phyloP scores from a whole-genome alignment of 352 stramenopile species.

The Phytophthora palmivora region DNA sequence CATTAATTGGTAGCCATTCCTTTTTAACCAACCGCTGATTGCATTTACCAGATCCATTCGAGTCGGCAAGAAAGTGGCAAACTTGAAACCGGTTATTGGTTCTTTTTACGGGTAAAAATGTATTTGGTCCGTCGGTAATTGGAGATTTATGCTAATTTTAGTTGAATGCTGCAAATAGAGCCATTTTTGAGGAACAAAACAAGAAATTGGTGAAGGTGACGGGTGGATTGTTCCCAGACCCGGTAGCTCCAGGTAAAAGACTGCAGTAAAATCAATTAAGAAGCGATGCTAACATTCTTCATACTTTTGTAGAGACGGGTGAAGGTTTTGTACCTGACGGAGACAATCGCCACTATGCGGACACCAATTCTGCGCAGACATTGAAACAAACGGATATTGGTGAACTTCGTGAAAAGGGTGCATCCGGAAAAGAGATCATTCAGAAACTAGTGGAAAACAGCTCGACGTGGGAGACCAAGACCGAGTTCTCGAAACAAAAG shows the following conservation, averaged over 20 bases:
- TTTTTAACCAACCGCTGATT: background rate
- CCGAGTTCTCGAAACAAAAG: conserved; percentile 96
- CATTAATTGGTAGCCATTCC: background rate
- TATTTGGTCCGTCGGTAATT: too few species aligned
- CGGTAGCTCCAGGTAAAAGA: conserved; percentile 72
- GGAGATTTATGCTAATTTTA: background rate
- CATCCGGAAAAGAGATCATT: conserved; percentile 89
- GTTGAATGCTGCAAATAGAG: conserved; percentile 30
- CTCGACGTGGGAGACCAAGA: conserved; percentile 95
- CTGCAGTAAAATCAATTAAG: background rate
- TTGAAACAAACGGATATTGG: conserved; percentile 75
- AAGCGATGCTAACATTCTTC: background rate
- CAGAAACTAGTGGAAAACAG: conserved; percentile 94
- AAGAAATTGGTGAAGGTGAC: conserved; percentile 77
- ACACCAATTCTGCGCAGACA: conserved; percentile 88
- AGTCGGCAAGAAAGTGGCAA: conserved; percentile 83
- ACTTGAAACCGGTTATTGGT: conserved; percentile 75
- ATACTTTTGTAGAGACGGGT: conserved; percentile 64
- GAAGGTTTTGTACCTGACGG: conserved; percentile 76
- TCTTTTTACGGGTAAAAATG: conserved; percentile 77
- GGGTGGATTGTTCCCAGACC: conserved; percentile 82
- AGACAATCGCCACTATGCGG: conserved; percentile 86
- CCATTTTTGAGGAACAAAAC: conserved; percentile 88
- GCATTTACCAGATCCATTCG: conserved; percentile 57
- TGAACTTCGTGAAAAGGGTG: conserved; percentile 74